phyloP scores from a whole-genome alignment of 225 moss, liverwort and hornwort genomes.

The Pseudoscleropodium purum region DNA sequence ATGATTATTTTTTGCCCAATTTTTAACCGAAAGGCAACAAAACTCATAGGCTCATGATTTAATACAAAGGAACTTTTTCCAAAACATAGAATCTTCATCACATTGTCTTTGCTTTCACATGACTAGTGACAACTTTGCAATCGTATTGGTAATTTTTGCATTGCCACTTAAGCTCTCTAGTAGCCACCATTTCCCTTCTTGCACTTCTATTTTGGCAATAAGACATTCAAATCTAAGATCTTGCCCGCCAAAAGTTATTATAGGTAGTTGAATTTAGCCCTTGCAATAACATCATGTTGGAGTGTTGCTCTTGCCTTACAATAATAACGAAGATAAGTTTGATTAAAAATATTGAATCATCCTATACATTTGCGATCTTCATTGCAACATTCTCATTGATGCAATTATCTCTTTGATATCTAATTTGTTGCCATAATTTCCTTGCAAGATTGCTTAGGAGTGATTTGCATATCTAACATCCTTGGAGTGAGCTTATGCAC shows the following conservation, averaged over 20 bases:
- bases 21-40: neutral
- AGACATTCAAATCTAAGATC: no score
- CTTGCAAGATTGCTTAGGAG: neutral
- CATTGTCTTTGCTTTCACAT: neutral
- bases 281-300: no score
- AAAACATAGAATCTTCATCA: neutral
- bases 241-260: accelerated
- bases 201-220: no score
- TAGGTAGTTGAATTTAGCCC: no score
- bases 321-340: neutral
- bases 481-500: neutral
- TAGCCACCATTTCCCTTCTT: no score
- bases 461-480: neutral
- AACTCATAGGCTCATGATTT: accelerated
- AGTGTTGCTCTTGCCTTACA: accelerated
- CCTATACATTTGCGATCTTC: neutral
- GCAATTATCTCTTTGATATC: neutral
- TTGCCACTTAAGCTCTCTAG: no score
- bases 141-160: no score
- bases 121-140: no score
- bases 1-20: neutral
- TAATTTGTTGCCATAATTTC: neutral
- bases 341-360: neutral
- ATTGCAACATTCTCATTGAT: neutral
- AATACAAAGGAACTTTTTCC: neutral